Evolutionary conservation across 2,329 filamentous ascomycete species (phyloP).

Genomic region (Neopestalotiopsis sp.): DNA sequence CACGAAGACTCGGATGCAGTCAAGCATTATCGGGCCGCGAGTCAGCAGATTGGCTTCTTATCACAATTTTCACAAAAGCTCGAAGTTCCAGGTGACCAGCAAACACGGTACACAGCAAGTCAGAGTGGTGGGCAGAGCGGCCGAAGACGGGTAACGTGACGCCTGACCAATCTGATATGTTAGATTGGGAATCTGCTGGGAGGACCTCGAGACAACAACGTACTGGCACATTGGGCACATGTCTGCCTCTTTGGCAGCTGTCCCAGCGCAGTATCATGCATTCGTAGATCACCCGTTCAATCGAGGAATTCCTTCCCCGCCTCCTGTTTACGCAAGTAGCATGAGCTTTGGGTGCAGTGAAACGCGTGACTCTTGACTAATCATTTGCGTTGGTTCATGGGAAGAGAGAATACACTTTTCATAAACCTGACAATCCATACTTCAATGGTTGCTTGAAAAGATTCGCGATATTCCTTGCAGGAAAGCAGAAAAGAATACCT

Average conservation of each 20-base stretch:
- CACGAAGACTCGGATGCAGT: background rate
- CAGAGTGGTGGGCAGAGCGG: background rate
- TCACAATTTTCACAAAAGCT: background rate
- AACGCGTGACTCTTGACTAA: background rate
- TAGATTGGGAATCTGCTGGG: background rate
- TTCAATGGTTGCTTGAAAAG: too few species aligned
- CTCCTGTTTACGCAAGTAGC: background rate
- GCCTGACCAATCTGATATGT: background rate
- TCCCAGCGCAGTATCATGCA: too few species aligned
- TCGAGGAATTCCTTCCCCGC: too few species aligned
- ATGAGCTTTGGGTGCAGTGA: background rate
- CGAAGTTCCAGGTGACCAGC: background rate
- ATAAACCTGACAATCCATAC: too few species aligned
- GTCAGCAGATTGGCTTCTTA: background rate
- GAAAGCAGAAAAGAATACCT: too few species aligned
- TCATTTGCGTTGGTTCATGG: background rate
- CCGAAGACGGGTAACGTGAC: conserved; percentile 4
- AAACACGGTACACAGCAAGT: background rate
- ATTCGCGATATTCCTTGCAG: too few species aligned
- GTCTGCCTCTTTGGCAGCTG: background rate
- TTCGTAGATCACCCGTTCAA: too few species aligned
- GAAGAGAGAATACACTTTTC: too few species aligned
- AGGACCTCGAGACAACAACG: background rate
- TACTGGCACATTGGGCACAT: background rate
- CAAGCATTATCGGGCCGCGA: background rate